Percentiles rank a stretch among this genome's conserved stretches.
Conservation (phyloP, 768 basidiomycete genomes). For the Collybiopsis luxurians region DNA sequence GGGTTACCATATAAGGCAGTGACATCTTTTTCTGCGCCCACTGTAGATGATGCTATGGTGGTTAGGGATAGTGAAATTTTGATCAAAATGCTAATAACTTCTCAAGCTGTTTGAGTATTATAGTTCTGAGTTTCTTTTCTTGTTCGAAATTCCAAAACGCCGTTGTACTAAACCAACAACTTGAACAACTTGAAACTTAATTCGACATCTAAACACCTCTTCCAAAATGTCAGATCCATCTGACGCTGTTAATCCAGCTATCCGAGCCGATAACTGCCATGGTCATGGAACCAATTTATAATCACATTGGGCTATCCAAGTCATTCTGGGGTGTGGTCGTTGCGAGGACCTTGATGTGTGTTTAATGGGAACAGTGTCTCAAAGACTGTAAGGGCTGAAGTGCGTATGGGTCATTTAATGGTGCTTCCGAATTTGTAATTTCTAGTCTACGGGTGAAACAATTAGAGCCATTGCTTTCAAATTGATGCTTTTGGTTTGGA, state of each 20-base stretch:
- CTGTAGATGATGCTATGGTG: too few species aligned
- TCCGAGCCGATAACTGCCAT: constrained; percentile 33
- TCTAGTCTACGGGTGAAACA: constrained; percentile 24
- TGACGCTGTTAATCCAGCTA: constrained; percentile 32
- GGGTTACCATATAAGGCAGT: too few species aligned
- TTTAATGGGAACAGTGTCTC: constrained; percentile 15
- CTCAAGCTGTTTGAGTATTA: too few species aligned
- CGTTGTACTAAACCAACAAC: too few species aligned
- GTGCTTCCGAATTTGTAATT: neutral
- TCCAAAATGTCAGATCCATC: constrained; percentile 34
- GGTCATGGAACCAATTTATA: constrained; percentile 24
- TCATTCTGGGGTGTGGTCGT: constrained; percentile 31
- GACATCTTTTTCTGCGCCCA: too few species aligned
- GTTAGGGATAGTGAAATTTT: too few species aligned
- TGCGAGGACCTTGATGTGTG: neutral
- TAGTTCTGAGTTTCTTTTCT: too few species aligned
- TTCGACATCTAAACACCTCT: constrained; percentile 21
- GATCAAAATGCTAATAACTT: too few species aligned
- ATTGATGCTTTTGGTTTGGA: constrained; percentile 27
- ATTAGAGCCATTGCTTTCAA: constrained; percentile 25
- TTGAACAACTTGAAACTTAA: too few species aligned
- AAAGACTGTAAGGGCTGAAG: constrained; percentile 29
- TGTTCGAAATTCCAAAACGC: too few species aligned
- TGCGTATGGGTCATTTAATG: too few species aligned
- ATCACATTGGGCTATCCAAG: constrained; percentile 37